Base-by-base conservation (phyloP, 495 filamentous ascomycete genomes). In the Aspergillus sclerotiicarbonarius region DNA sequence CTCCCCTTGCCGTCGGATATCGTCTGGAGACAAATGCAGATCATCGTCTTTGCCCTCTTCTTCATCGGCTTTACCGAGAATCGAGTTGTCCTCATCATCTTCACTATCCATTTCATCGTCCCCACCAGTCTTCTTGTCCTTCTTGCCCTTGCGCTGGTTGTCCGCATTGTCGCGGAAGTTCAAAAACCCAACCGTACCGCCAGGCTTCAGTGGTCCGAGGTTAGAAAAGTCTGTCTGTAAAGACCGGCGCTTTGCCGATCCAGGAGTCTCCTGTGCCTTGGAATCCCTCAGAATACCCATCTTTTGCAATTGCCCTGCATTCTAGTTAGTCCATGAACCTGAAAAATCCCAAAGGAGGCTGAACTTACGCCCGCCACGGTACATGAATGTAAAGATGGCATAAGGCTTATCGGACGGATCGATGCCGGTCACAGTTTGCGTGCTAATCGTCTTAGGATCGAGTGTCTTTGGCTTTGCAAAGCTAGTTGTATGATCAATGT, bases 361-460 rank as follows among this genome's bases (percentile, higher is more conserved):
- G 10, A 45, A 84, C 92, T 80, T 77, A 96, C 94, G 87, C 72
- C 96, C 90, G 68, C 95, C 94, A 54, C 94, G 84, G 68, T 99
- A 99, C 78, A 98, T 90, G 69, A 99, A 99, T 6, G 96, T 96
- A 70, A 99, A 99, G 10, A 89, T 87, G 1, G 94, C 94, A 75
- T 96, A 99, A 15, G 96, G 95, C 71, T 91, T 90, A 54, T 97
- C 92, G 21, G 91, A 90, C 0, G 89, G 87, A 72, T 99, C 94
- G 62, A 99, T 96, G n/a, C 94, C 94, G 20, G 92, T 98, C 16
- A 99, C 94, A 0, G 93, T 97, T 73, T 99, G 94, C 0, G 95
- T 98, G 65, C 92, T 96, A 67, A 99, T 98, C 8, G 89, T 88
- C 74, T 96, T 96, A 1, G 92, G 94, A 75, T 99, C 95, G 29